Conservation (phyloP, 306 rosid species). For the Lithocarpus polystachyus region DNA sequence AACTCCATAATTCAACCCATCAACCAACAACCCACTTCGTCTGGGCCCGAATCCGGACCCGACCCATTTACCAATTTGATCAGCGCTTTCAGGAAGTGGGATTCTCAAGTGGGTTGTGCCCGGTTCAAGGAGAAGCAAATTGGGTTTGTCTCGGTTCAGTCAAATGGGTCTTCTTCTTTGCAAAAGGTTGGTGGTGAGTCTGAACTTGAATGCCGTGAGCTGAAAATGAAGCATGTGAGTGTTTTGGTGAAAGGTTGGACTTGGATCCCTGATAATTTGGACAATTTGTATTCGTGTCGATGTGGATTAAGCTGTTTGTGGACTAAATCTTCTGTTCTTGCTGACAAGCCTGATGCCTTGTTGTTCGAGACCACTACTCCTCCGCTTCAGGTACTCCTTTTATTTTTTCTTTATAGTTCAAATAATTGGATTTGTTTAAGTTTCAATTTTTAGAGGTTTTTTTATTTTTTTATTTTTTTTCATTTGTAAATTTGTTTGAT, state of each 20-base stretch:
- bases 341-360: constrained; percentile 87
- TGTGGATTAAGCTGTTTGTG: constrained; percentile 96
- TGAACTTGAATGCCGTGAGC: constrained; percentile 35
- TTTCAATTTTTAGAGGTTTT: background rate
- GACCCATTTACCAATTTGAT: constrained; percentile 66
- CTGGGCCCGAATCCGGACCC: background rate
- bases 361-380: constrained; percentile 73
- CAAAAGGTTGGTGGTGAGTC: constrained; percentile 38
- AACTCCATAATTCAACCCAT: constrained; percentile 25
- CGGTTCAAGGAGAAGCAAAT: constrained; percentile 44
- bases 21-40: constrained; percentile 14
- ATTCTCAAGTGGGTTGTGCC: constrained; percentile 63
- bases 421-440: background rate
- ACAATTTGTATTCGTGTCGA: constrained; percentile 70
- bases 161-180: constrained; percentile 52
- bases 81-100: constrained; percentile 73
- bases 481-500: background rate
- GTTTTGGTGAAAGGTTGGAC: constrained; percentile 90
- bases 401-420: background rate
- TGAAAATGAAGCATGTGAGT: constrained; percentile 50
- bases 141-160: constrained; percentile 15
- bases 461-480: background rate
- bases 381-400: constrained; percentile 59
- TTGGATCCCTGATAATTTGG: constrained; percentile 96
- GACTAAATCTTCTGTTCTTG: constrained; percentile 90